phyloP scores from a whole-genome alignment of 2,329 filamentous ascomycete species.

The Hypomyces perniciosus region DNA sequence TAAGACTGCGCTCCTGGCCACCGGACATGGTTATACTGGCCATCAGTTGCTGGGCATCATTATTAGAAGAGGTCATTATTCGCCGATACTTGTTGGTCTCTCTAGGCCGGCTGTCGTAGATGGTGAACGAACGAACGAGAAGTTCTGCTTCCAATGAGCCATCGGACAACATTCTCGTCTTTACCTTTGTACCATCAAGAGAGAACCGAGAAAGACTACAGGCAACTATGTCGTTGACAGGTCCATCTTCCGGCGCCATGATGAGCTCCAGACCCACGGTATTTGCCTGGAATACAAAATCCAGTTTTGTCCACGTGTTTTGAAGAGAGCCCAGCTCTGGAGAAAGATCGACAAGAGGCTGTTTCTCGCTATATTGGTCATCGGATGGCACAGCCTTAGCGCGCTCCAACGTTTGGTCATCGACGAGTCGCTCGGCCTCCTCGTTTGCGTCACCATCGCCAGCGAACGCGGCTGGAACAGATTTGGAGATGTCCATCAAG shows the following conservation, averaged over 20 bases:
- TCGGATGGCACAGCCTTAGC: constrained; percentile 36
- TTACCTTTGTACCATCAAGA: constrained; percentile 84
- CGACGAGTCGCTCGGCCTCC: constrained; percentile 70
- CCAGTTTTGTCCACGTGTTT: constrained; percentile 85
- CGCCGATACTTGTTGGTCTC: constrained; percentile 95
- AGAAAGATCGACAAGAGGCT: constrained; percentile 47
- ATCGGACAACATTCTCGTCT: constrained; percentile 89
- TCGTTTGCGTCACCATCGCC: constrained; percentile 62
- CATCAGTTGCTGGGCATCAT: constrained; percentile 96
- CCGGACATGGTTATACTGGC: constrained; percentile 90
- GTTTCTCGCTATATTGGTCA: constrained; percentile 28
- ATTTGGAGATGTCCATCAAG: constrained; percentile 76
- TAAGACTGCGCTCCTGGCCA: constrained; percentile 71
- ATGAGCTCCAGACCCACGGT: constrained; percentile 86
- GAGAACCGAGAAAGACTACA: constrained; percentile 92
- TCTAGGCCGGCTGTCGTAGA: constrained; percentile 80
- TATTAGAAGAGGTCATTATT: constrained; percentile 97
- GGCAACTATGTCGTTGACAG: constrained; percentile 69
- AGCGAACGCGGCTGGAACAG: constrained; percentile 81
- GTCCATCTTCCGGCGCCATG: constrained; percentile 65
- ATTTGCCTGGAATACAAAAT: constrained; percentile 82
- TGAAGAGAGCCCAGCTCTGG: constrained; percentile 65
- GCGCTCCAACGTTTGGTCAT: constrained; percentile 45
- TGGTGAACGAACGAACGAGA: constrained; percentile 88
- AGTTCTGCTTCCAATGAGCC: constrained; percentile 88